These are phyloP conservation scores for Pseudogymnoascus sp. DNA, from an alignment of 2,329 filamentous ascomycete species.

Conservation along the genomic window DNA sequence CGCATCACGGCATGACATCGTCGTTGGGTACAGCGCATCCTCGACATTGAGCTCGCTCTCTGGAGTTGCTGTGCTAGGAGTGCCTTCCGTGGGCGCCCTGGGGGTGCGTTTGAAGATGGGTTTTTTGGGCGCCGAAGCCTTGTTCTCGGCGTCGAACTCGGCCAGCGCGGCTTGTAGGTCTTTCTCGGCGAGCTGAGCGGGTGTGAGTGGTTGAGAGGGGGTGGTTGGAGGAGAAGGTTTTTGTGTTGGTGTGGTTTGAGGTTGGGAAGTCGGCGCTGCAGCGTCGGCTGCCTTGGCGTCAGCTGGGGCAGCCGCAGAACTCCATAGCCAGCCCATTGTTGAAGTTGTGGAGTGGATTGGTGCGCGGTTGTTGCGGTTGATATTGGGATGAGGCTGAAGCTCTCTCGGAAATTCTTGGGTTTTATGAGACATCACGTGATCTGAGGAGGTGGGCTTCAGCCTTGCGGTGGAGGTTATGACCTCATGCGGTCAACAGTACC, in stretches of 20 bases:
- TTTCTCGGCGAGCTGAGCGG: conserved; percentile 27
- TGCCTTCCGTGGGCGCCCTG: conserved; percentile 14
- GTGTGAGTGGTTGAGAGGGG: conserved; percentile 18
- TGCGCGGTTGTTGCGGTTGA: background rate
- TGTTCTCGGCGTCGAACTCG: conserved; percentile 26
- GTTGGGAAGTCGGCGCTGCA: conserved; percentile 16
- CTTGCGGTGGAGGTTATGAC: background rate
- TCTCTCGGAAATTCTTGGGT: conserved; percentile 7
- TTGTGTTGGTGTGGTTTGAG: conserved; percentile 16
- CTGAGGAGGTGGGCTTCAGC: background rate
- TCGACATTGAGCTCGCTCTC: conserved; percentile 36
- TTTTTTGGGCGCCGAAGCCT: conserved; percentile 24
- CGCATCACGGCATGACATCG: conserved; percentile 79
- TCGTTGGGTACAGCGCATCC: conserved; percentile 64
- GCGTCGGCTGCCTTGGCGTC: conserved; percentile 21
- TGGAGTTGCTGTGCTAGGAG: background rate
- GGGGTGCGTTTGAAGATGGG: conserved; percentile 18
- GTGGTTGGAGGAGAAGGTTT: conserved; percentile 15
- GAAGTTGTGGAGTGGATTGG: conserved; percentile 11
- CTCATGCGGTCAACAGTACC: background rate
- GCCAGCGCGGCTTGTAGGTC: conserved; percentile 29
- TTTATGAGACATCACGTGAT: background rate
- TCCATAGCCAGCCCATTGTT: conserved; percentile 56
- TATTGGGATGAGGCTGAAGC: conserved; percentile 14
- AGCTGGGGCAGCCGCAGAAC: conserved; percentile 19